Base-by-base conservation (phyloP, 179 eudicot species). In the Actinidia chinensis region DNA sequence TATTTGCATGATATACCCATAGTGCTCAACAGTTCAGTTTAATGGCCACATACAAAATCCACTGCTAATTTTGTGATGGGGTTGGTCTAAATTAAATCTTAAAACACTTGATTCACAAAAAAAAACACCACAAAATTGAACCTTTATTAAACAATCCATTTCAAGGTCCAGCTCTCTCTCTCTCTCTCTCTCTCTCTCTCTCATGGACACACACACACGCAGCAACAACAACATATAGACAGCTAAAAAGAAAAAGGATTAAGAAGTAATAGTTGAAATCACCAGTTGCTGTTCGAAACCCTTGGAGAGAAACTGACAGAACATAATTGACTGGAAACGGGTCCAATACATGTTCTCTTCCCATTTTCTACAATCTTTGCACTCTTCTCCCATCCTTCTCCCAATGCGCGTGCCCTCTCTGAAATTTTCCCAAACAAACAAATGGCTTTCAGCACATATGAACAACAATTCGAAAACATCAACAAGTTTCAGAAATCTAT, bases 271-370 rank as follows among this genome's bases (percentile, higher is more conserved):
- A 3, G 14, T 12, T 12, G n/a, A 74, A 78, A 88, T 80, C 71
- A 87, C 92, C 68, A 89, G 91, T 42, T 88, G 90, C 76, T 85
- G 79, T 69, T 60, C 80, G 70, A 82, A 90, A 28, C 80, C 81
- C 40, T 56, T 69, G 1, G 80, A 42, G 4, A 89, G 84, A 67
- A 83, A 20, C 60, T 85, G 88, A 73, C 80, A 84, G 84, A 89
- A 89, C 48, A 85, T 87, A 71, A 79, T 68, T 76, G 84, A 61
- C 43, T 82, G 75, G 58, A 88, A 90, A 44, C 82, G 85, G n/a
- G 75, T 83, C 90, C 93, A 90, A 70, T 86, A 86, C 43, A 88
- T 85, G 15, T 82, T 74, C 54, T 90, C 71, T 42, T 85, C 86
- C 79, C 85, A 79, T 42, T 65, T 79, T 9, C 73, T 74, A 80